Conservation (phyloP, 2,329 filamentous ascomycete species). For the Grosmannia serpens region DNA sequence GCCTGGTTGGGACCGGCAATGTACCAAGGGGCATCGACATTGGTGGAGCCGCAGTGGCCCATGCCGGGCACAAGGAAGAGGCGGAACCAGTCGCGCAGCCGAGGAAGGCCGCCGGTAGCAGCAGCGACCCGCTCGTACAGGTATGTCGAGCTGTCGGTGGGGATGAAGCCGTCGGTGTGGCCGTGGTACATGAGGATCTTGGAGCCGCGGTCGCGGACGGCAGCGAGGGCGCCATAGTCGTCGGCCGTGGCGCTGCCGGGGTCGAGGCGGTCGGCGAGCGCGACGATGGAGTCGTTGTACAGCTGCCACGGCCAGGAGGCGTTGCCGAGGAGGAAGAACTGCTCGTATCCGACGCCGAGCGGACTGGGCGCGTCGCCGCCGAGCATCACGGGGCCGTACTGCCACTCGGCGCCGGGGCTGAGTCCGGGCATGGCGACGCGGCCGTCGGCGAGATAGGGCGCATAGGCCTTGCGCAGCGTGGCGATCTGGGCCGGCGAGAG, state of each 20-base stretch:
- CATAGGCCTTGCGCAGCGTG: constrained; percentile 7
- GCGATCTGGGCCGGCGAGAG: constrained; percentile 7
- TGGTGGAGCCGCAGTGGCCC: constrained; percentile 30
- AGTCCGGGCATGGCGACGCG: background rate
- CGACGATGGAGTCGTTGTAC: constrained; percentile 17
- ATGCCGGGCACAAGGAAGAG: constrained; percentile 40
- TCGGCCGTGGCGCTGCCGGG: constrained; percentile 19
- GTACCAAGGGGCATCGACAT: constrained; percentile 22
- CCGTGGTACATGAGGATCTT: constrained; percentile 33
- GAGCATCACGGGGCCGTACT: constrained; percentile 15
- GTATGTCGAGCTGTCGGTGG: constrained; percentile 18
- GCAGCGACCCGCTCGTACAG: constrained; percentile 22
- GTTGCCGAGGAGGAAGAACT: constrained; percentile 18
- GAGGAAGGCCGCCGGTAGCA: constrained; percentile 21
- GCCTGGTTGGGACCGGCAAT: constrained; percentile 20
- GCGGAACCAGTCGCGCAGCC: constrained; percentile 35
- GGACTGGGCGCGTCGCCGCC: constrained; percentile 10
- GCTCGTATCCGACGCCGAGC: constrained; percentile 17
- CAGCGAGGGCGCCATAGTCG: constrained; percentile 15
- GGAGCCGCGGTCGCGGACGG: constrained; percentile 22
- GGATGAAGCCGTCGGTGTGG: constrained; percentile 24
- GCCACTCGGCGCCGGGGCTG: constrained; percentile 27
- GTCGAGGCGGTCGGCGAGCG: constrained; percentile 15
- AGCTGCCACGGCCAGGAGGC: constrained; percentile 19
- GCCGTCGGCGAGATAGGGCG: background rate